Base-by-base conservation (phyloP, 805 yeast genomes). In the Pichia paraexigua region DNA sequence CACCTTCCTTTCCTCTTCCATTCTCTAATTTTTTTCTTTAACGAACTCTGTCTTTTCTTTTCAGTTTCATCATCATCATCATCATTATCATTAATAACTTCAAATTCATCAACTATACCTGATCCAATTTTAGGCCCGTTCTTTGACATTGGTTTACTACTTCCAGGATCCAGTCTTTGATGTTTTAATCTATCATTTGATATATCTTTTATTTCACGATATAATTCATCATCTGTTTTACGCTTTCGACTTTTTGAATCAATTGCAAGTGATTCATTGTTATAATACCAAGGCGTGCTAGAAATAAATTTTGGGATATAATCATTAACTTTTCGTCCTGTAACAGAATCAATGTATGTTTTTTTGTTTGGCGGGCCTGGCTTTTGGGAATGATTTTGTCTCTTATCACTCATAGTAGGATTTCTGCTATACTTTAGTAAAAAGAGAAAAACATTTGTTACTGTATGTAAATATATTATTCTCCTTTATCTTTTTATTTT, bases 61-160 rank as follows among this genome's bases (percentile, higher is more conserved):
- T 50, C 44, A 17, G 39, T 48, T 43, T 20, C 37, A 42, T 40
- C 48, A 24, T 40, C 49, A 42, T 47, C 42, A 13, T 50, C 42
- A 49, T 47, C 52, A 20, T 39, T 51, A 13, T 54, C 58, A 8
- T 52, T 51, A 7, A 71, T 62, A 8, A 53, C 39, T 22, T 57
- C 60, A 50, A 63, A 64, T 28, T 68, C 71, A 65, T 83, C 87
- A 1, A 58, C 55, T 32, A 83, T 82, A 9, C 89, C 89, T 1
- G 56, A 48, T 0, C 89, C 90, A 6, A 71, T 62, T 51, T 72
- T 70, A 0, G 90, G 77, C 52, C 73, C 77, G 52, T 79, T 71
- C 56, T 78, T 74, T 1, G 61, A 67, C 56, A 59, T 74, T 75
- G 45, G 67, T 63, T 42, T 39, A 47, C 69, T 76, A 4, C 66